Evolutionary conservation across 2,329 filamentous ascomycete genomes (phyloP).

Genomic region (Xylariaceae sp.): DNA sequence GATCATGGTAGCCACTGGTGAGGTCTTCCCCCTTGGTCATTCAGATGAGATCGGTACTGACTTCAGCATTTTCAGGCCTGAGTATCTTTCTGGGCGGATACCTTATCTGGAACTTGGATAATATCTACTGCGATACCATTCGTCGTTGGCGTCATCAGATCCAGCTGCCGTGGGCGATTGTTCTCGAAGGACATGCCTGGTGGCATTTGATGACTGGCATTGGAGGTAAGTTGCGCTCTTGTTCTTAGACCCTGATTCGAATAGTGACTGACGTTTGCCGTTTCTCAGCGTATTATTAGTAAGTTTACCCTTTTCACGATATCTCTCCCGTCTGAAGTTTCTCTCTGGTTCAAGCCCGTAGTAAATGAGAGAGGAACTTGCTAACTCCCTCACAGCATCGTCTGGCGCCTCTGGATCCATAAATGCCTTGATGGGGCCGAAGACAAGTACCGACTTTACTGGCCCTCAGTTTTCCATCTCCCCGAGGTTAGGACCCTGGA

Average conservation of each 20-base stretch:
- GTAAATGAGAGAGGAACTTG: not conserved
- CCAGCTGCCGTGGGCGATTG: constrained; percentile 72
- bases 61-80: constrained; percentile 43
- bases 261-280: constrained; percentile 14
- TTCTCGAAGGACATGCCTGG: constrained; percentile 49
- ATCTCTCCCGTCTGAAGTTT: not conserved
- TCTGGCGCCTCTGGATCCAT: constrained; percentile 78
- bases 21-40: constrained; percentile 12
- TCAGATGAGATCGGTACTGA: constrained; percentile 2
- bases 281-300: constrained; percentile 63
- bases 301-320: constrained; percentile 2
- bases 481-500: constrained; percentile 41
- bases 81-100: constrained; percentile 70
- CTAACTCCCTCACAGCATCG: constrained; percentile 41
- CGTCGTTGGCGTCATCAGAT: constrained; percentile 61
- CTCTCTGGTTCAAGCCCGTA: not conserved
- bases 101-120: constrained; percentile 73
- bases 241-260: not conserved
- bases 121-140: constrained; percentile 63
- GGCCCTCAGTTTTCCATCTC: constrained; percentile 57
- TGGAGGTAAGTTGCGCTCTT: constrained; percentile 39
- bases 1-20: constrained; percentile 59
- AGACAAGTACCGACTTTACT: constrained; percentile 64
- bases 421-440: constrained; percentile 69
- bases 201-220: constrained; percentile 77